Conservation (phyloP, 306 rosid species). For the Dalbergia cultrata region DNA sequence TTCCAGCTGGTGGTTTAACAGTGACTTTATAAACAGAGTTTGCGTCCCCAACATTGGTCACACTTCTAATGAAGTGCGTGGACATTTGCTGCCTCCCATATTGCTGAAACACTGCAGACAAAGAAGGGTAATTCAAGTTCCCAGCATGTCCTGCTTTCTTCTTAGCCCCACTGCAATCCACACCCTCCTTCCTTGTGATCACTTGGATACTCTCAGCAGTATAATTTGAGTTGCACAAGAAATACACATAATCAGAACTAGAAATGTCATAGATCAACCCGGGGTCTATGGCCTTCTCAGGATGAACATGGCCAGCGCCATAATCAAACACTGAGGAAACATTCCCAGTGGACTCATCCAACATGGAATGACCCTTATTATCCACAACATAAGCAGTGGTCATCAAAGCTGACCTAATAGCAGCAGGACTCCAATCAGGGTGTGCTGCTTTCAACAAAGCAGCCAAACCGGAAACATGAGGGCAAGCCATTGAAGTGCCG, state of each 20-base stretch:
- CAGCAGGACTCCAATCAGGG: constrained; percentile 93
- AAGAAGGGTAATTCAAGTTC: constrained; percentile 82
- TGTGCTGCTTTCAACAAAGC: constrained; percentile 92
- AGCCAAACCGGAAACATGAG: constrained; percentile 88
- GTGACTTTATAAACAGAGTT: constrained; percentile 73
- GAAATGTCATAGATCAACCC: constrained; percentile 75
- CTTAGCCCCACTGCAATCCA: constrained; percentile 77
- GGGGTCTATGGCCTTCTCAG: constrained; percentile 85
- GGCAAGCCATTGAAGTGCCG: constrained; percentile 96
- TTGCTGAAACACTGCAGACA: constrained; percentile 81
- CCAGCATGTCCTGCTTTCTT: constrained; percentile 80
- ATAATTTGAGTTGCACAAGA: constrained; percentile 89
- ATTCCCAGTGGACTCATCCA: constrained; percentile 88
- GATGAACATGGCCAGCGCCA: constrained; percentile 92
- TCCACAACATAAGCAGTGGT: constrained; percentile 85
- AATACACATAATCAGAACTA: constrained; percentile 73
- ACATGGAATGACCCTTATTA: constrained; percentile 68
- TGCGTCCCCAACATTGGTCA: constrained; percentile 83
- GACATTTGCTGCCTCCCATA: constrained; percentile 80
- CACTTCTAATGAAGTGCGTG: constrained; percentile 85
- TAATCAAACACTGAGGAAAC: constrained; percentile 74
- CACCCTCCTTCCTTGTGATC: constrained; percentile 70
- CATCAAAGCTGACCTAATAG: constrained; percentile 85
- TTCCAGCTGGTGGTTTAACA: constrained; percentile 64
- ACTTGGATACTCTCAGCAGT: constrained; percentile 67